Evolutionary conservation across 202 grass and related monocot genomes (phyloP).

Genomic region (Hordeum pubiflorum): DNA sequence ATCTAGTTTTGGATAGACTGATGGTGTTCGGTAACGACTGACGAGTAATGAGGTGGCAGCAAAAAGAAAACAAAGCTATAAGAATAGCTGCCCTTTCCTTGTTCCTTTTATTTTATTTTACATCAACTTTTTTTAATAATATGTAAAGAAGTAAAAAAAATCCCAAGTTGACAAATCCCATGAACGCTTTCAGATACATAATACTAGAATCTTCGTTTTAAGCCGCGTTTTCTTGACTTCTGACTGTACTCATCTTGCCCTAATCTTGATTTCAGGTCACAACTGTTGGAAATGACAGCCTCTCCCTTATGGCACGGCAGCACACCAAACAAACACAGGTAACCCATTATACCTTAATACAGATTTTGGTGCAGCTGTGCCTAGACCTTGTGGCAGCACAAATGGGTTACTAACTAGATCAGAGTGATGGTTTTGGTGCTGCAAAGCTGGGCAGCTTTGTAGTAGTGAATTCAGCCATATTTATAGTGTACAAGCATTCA

Average conservation of each 20-base stretch:
- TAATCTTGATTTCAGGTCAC: neutral
- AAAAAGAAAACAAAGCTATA: neutral
- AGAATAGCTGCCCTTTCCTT: neutral
- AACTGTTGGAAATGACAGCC: neutral
- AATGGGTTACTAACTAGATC: neutral
- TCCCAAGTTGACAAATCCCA: neutral
- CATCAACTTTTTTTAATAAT: neutral
- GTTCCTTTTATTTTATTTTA: neutral
- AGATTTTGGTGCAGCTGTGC: neutral
- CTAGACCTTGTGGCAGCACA: neutral
- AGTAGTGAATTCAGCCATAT: neutral
- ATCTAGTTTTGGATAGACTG: neutral
- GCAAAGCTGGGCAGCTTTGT: neutral
- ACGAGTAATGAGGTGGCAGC: neutral
- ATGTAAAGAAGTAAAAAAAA: neutral
- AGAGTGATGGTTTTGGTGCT: neutral
- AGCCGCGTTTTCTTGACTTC: neutral
- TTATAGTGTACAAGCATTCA: neutral
- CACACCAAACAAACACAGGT: neutral
- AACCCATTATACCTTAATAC: neutral
- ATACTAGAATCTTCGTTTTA: neutral
- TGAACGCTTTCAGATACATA: neutral
- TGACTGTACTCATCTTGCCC: neutral
- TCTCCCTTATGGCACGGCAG: neutral
- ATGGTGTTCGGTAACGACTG: neutral